Percentiles rank a stretch among this genome's conserved stretches.
phyloP scores from a whole-genome alignment of 208 protist species.

The Acanthamoeba castellanii region DNA sequence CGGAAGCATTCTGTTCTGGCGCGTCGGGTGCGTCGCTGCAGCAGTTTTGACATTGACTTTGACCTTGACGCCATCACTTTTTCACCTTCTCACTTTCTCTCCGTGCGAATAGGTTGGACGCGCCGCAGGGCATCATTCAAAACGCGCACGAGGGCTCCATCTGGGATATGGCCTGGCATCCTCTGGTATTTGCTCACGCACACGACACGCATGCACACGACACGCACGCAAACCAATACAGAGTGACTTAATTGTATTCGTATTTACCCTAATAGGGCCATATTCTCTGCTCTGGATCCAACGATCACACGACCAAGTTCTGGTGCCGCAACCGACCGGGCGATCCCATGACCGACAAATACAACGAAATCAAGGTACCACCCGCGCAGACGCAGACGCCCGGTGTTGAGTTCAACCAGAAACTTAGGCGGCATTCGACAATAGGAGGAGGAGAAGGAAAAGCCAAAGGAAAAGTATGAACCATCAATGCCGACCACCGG shows the following conservation, averaged over 20 bases:
- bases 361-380: conserved; percentile 67
- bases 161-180: conserved; percentile 93
- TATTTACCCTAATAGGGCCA: conserved; percentile 83
- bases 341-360: conserved; percentile 82
- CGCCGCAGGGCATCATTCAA: conserved; percentile 71
- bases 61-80: not conserved
- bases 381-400: no score
- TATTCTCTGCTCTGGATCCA: conserved; percentile 87
- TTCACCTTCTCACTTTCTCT: not conserved
- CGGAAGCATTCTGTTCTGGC: conserved; percentile 92
- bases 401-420: no score
- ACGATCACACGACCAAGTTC: conserved; percentile 90
- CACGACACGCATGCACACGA: not conserved
- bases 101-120: not conserved
- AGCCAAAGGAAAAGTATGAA: not conserved
- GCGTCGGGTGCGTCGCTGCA: conserved; percentile 82
- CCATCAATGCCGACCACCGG: not conserved
- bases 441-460: not conserved
- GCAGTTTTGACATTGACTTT: not conserved
- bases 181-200: conserved; percentile 77
- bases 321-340: conserved; percentile 88
- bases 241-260: no score
- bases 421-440: no score
- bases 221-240: no score
- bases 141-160: conserved; percentile 90